phyloP scores from a whole-genome alignment of 305 asterid species.

The Fraxinus velutina region DNA sequence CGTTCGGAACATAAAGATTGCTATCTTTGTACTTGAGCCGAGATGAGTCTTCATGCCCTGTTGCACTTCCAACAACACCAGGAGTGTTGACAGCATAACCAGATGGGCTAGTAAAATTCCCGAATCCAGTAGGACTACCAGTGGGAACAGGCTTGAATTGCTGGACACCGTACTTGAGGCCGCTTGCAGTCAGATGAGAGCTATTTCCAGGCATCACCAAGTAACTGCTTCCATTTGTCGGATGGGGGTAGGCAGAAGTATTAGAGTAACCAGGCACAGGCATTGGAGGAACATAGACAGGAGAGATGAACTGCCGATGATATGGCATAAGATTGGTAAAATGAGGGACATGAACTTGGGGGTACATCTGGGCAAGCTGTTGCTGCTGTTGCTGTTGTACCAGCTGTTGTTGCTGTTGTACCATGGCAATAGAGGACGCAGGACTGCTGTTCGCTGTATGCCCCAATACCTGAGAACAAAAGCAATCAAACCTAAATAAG shows the following conservation, averaged over 20 bases:
- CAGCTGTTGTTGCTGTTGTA: conserved; percentile 46
- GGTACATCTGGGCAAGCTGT: conserved; percentile 92
- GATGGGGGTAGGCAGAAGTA: conserved; percentile 81
- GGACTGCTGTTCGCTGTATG: conserved; percentile 53
- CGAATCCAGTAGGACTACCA: conserved; percentile 74
- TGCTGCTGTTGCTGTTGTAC: conserved; percentile 54
- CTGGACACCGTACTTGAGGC: conserved; percentile 83
- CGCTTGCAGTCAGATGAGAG: conserved; percentile 61
- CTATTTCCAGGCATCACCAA: conserved; percentile 85
- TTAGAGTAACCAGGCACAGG: conserved; percentile 84
- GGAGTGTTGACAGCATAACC: conserved; percentile 80
- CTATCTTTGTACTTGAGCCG: conserved; percentile 81
- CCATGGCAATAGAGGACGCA: conserved; percentile 63
- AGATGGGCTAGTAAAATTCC: conserved; percentile 67
- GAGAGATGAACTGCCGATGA: conserved; percentile 72
- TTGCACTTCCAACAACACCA: conserved; percentile 70
- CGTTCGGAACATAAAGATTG: conserved; percentile 67
- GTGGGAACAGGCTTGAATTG: conserved; percentile 76
- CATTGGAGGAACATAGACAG: conserved; percentile 87
- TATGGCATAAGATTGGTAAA: conserved; percentile 77
- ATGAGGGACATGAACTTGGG: conserved; percentile 79
- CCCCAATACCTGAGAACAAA: conserved; percentile 47
- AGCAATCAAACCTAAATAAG: conserved; percentile 1
- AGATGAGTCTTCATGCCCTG: conserved; percentile 88
- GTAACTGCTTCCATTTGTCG: conserved; percentile 77